phyloP scores from a whole-genome alignment of 331 rosid genomes.

The Malus hybrid region DNA sequence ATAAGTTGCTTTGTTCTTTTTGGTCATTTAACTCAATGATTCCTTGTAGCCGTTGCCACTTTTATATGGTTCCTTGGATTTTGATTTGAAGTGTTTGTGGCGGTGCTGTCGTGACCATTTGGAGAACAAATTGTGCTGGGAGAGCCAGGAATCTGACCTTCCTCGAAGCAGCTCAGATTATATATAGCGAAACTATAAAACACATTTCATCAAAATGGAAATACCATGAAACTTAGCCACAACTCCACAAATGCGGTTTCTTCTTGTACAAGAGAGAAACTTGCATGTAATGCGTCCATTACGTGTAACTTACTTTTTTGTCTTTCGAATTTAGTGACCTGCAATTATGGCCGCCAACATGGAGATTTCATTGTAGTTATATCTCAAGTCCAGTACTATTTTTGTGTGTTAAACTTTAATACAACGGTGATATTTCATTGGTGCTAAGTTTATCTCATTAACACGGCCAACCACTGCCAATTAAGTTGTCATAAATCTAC shows the following conservation, averaged over 20 bases:
- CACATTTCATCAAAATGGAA: neutral
- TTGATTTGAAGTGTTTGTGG: neutral
- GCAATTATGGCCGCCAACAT: neutral
- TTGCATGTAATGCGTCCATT: too few relatives aligned
- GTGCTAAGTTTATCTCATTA: too few relatives aligned
- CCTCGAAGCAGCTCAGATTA: neutral
- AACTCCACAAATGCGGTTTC: neutral
- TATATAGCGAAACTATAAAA: neutral
- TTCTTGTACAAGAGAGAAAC: neutral
- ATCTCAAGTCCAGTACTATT: too few relatives aligned
- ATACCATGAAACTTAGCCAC: neutral
- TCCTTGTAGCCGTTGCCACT: neutral
- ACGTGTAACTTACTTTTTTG: neutral
- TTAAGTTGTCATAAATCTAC: too few relatives aligned
- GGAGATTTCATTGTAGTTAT: too few relatives aligned
- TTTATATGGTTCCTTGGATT: neutral
- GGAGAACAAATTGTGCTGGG: neutral
- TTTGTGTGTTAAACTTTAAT: too few relatives aligned
- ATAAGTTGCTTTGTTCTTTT: neutral
- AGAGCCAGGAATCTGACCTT: neutral
- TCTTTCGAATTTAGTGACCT: neutral
- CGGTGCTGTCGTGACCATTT: neutral
- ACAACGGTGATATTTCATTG: too few relatives aligned
- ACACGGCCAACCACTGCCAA: too few relatives aligned
- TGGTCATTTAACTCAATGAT: neutral